These are phyloP conservation scores for Wickerhamomyces chaumierensis DNA, from an alignment of 805 yeast species.

Conservation along the genomic window DNA sequence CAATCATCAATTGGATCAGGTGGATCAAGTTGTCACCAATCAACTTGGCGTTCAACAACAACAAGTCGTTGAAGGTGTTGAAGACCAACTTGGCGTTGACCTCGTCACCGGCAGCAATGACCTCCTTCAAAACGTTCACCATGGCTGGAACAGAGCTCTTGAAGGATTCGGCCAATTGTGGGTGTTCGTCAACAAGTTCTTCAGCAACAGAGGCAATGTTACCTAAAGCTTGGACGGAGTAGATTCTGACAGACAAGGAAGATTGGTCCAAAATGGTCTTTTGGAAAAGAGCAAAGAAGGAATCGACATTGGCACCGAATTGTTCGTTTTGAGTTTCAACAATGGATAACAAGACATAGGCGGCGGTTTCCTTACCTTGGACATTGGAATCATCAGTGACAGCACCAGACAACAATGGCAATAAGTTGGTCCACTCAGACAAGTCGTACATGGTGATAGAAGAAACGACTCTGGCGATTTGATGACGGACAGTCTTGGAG, in stretches of 20 bases:
- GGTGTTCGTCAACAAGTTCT: conserved; percentile 37
- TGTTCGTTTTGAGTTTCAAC: conserved; percentile 60
- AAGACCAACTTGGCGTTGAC: conserved; percentile 66
- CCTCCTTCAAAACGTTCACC: conserved; percentile 70
- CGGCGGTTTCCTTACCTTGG: conserved; percentile 69
- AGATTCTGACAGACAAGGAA: conserved; percentile 67
- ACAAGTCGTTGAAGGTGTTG: conserved; percentile 73
- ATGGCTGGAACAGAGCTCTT: conserved; percentile 63
- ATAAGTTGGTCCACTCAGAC: conserved; percentile 68
- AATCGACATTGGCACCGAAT: conserved; percentile 45
- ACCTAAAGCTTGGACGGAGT: conserved; percentile 71
- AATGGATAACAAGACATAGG: conserved; percentile 65
- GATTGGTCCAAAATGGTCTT: conserved; percentile 49
- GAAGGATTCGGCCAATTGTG: conserved; percentile 41
- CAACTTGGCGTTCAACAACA: conserved; percentile 65
- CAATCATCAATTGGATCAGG: conserved; percentile 62
- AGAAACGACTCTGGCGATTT: conserved; percentile 80
- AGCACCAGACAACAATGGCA: conserved; percentile 59
- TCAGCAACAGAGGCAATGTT: conserved; percentile 57
- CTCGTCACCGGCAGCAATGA: conserved; percentile 58
- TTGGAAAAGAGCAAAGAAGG: conserved; percentile 62
- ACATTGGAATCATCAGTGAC: conserved; percentile 39
- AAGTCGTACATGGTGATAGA: conserved; percentile 75
- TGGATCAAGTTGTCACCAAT: conserved; percentile 65
- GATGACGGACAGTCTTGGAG: conserved; percentile 65